These are phyloP conservation scores for Prinsepia uniflora DNA, from an alignment of 306 rosid genomes.

Conservation along the genomic window DNA sequence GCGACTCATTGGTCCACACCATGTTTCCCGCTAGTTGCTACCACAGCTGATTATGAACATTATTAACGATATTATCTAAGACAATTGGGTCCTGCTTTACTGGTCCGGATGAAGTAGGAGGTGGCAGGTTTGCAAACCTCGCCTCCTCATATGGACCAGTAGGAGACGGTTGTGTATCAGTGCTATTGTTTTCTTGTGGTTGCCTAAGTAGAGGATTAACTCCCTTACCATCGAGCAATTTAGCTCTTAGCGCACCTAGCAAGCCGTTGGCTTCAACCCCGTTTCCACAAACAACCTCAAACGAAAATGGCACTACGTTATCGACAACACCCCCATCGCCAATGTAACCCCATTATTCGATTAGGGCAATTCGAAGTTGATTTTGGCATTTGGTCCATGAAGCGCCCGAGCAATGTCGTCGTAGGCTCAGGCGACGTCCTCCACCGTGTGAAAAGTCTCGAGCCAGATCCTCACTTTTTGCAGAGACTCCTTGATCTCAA, in stretches of 20 bases:
- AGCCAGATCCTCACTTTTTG: slow-evolving; percentile 80
- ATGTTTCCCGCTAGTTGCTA: background rate
- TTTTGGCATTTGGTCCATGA: slow-evolving; percentile 63
- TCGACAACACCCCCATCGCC: slow-evolving; percentile 9
- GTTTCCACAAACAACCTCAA: slow-evolving; percentile 39
- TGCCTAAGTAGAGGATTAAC: slow-evolving; percentile 17
- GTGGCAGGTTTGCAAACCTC: background rate
- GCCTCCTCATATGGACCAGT: background rate
- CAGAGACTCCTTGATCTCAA: slow-evolving; percentile 75
- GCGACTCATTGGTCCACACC: slow-evolving; percentile 5
- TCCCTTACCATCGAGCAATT: slow-evolving; percentile 39
- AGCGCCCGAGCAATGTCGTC: slow-evolving; percentile 59
- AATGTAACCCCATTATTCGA: background rate
- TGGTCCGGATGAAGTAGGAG: background rate
- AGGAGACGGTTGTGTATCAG: slow-evolving; percentile 8
- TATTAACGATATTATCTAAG: background rate
- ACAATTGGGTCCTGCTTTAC: background rate
- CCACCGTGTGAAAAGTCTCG: slow-evolving; percentile 68
- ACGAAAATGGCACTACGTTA: slow-evolving; percentile 50
- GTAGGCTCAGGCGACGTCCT: slow-evolving; percentile 69
- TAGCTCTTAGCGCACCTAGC: slow-evolving; percentile 59
- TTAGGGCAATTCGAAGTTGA: slow-evolving; percentile 55
- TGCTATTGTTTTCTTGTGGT: slow-evolving; percentile 6
- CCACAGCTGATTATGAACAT: background rate
- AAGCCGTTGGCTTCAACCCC: slow-evolving; percentile 40